Conservation (phyloP, 1,139 yeast genomes). For the Yamadazyma dushanensis region DNA sequence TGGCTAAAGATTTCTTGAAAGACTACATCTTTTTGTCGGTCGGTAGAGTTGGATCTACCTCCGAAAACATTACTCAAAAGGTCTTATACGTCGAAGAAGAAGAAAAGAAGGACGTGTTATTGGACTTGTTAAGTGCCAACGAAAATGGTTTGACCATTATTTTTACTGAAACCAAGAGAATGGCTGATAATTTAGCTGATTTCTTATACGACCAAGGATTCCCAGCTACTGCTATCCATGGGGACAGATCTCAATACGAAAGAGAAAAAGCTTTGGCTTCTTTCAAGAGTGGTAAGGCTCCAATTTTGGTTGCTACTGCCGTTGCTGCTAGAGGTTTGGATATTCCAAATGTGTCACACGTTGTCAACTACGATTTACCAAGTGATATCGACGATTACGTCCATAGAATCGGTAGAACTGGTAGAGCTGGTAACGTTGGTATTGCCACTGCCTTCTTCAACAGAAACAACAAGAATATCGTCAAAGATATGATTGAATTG, state of each 20-base stretch:
- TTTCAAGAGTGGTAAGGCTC: slow-evolving; percentile 83
- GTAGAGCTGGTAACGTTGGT: slow-evolving; percentile 99
- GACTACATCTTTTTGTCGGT: slow-evolving; percentile 95
- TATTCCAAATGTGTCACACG: slow-evolving; percentile 98
- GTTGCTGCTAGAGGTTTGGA: slow-evolving; percentile 99
- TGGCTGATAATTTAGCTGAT: slow-evolving; percentile 96
- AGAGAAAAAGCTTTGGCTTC: slow-evolving; percentile 95
- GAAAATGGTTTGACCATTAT: slow-evolving; percentile 88
- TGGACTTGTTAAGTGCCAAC: slow-evolving; percentile 79
- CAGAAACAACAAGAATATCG: slow-evolving; percentile 90
- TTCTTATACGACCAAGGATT: slow-evolving; percentile 84
- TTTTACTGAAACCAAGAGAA: slow-evolving; percentile 97
- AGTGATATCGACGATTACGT: slow-evolving; percentile 97
- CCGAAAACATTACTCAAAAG: slow-evolving; percentile 95
- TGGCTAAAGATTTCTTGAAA: slow-evolving; percentile 95
- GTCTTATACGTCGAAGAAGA: slow-evolving; percentile 91
- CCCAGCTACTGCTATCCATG: slow-evolving; percentile 98
- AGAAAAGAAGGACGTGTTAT: slow-evolving; percentile 88
- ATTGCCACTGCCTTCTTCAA: slow-evolving; percentile 97
- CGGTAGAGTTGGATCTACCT: slow-evolving; percentile 97
- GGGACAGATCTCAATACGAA: slow-evolving; percentile 97
- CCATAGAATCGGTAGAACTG: slow-evolving; percentile 99
- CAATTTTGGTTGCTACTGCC: slow-evolving; percentile 95
- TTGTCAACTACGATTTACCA: slow-evolving; percentile 95
- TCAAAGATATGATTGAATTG: slow-evolving; percentile 83